Conservation (phyloP, 805 yeast species). For the Kazachstania psychrophila region DNA sequence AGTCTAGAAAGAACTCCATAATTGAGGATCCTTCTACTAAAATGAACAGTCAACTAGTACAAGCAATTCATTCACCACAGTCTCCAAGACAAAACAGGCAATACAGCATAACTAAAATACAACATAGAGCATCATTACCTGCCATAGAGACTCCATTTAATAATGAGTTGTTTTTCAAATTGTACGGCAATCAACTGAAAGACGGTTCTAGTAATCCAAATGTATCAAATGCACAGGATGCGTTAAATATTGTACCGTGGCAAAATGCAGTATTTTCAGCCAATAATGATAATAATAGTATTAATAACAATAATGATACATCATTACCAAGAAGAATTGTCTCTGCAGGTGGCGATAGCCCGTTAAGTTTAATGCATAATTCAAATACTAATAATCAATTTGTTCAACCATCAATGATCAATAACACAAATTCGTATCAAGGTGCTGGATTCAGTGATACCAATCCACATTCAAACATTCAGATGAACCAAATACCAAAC, state of each 20-base stretch:
- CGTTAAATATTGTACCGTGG: slow-evolving; percentile 13
- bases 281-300: background rate
- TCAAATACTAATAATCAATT: slow-evolving; percentile 7
- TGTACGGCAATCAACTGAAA: slow-evolving; percentile 8
- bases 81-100: slow-evolving; percentile 6
- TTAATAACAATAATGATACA: background rate
- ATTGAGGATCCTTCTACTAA: background rate
- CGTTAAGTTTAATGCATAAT: background rate
- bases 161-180: slow-evolving; percentile 16
- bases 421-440: no score
- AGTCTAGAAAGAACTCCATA: background rate
- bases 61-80: slow-evolving; percentile 3
- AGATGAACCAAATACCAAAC: no score
- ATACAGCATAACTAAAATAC: slow-evolving; percentile 20
- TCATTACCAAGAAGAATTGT: background rate
- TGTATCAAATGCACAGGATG: no score
- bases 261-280: slow-evolving; percentile 1
- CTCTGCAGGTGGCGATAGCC: background rate
- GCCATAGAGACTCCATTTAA: slow-evolving; percentile 16
- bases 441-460: no score
- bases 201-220: background rate
- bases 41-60: background rate
- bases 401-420: slow-evolving; percentile 17
- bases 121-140: slow-evolving; percentile 23
- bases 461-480: no score